Percentiles rank a stretch among this genome's conserved stretches.
Conservation (phyloP, 768 basidiomycete species). For the Trametes elegans region DNA sequence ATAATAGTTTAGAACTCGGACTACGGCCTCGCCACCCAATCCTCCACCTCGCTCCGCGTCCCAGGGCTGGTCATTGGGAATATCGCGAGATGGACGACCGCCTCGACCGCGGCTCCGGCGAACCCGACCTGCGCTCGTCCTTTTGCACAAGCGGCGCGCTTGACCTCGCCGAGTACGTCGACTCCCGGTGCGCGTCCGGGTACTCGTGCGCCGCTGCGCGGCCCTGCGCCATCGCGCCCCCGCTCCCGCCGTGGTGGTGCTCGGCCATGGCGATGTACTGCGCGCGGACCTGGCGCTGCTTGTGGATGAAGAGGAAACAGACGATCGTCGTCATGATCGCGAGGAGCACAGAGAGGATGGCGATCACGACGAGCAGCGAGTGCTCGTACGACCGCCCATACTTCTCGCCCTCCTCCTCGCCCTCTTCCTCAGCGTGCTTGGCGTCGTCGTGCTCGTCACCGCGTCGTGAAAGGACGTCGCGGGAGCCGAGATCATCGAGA, state of each 20-base stretch:
- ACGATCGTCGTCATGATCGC: background rate
- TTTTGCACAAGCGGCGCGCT: background rate
- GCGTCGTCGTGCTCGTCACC: too few relatives aligned
- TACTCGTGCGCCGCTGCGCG: background rate
- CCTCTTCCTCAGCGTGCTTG: too few relatives aligned
- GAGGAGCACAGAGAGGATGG: background rate
- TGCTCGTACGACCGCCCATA: background rate
- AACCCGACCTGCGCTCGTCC: too few relatives aligned
- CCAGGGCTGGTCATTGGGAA: background rate
- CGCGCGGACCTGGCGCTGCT: background rate
- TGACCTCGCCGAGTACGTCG: background rate
- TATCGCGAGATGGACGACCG: constrained; percentile 1
- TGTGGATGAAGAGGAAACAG: background rate
- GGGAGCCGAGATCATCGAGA: too few relatives aligned
- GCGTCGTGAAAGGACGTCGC: too few relatives aligned
- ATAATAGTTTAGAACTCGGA: too few relatives aligned
- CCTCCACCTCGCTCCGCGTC: too few relatives aligned
- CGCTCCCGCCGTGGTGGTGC: background rate
- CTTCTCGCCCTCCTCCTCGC: background rate
- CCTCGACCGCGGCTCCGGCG: background rate
- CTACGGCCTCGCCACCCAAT: too few relatives aligned
- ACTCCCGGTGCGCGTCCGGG: background rate
- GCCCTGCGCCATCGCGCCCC: background rate
- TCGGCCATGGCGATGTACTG: background rate
- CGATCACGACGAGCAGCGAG: background rate